Evolutionary conservation across 306 rosid genomes (phyloP), one percentile per base, ranked within the genome.

Genomic region (Sicyos edulis): DNA sequence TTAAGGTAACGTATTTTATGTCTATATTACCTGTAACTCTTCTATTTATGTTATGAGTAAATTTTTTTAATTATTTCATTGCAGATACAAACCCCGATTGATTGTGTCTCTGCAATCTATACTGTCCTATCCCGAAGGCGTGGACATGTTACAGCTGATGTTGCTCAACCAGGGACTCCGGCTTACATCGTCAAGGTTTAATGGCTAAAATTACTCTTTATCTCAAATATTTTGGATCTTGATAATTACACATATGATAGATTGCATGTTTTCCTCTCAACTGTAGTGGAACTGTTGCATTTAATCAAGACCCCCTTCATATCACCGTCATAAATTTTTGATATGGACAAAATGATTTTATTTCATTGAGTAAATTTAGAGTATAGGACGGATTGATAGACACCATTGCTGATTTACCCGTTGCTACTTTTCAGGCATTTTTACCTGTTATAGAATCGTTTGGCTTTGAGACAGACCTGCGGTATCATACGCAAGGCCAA

Each of bases 121-220:
- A 93, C 99, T 22, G 99, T 93, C 59, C 76, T 93, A 71, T 93
- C 99, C 66, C 96, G 96, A 69, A 87, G 99, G 83, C 96, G 99
- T 83, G 97, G 99, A 61, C 99, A 93, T 85, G 99, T 91, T 72
- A 91, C 99, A 5, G 92, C 97, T 66, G 97, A 93, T 83, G 96
- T 93, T 85, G 95, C 99, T 71, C 96, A 93, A 84, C 99, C 97
- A n/a, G 99, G 99, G 82, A 93, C 99, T 78, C 99, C 97, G 0
- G 84, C 96, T 63, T 91, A 91, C 72, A 79, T 91, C 16, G 97
- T 93, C 72, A 93, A 91, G 97, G 99, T 93, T 60, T 77, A 81
- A 62, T 67, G 75, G 44, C 78, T 77, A 75, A 75, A 20, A 50
- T 73, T 64, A 61, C 5, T 53, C 14, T 37, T 59, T 54, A 53